phyloP scores from a whole-genome alignment of 208 protist genomes.

The Acanthamoeba quina region DNA sequence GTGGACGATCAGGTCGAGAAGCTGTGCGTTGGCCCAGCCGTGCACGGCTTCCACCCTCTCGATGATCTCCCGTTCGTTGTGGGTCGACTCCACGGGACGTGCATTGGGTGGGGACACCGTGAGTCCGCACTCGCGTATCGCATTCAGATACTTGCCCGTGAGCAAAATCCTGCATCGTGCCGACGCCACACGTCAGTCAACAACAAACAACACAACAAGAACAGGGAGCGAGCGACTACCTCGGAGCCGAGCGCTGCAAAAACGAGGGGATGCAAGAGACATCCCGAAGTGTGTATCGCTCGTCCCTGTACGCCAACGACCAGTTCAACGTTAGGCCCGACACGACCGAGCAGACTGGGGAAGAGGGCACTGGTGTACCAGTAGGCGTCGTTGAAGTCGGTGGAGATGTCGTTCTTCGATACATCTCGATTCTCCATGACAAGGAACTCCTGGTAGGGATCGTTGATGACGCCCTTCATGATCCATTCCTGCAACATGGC shows the following conservation, averaged over 20 bases:
- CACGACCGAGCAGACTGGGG: no score
- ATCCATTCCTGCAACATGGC: conserved; percentile 45
- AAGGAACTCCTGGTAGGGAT: conserved; percentile 37
- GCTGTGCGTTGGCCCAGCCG: conserved; percentile 25
- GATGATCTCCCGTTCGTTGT: conserved; percentile 43
- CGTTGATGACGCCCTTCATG: conserved; percentile 34
- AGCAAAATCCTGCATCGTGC: neutral
- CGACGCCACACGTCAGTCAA: neutral
- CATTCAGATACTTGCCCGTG: conserved; percentile 64
- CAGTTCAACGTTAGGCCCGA: no score
- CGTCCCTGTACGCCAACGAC: neutral
- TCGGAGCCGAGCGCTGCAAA: neutral
- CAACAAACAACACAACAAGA: no score
- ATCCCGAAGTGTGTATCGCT: conserved; percentile 46
- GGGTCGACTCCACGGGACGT: neutral
- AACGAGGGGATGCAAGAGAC: conserved; percentile 8
- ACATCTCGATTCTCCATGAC: conserved; percentile 43
- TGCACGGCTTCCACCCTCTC: conserved; percentile 32
- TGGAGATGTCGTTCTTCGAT: neutral
- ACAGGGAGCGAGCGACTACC: neutral
- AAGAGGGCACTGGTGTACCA: neutral
- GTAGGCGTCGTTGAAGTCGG: conserved; percentile 32
- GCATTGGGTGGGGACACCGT: neutral
- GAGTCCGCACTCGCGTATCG: conserved; percentile 41
- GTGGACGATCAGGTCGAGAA: conserved; percentile 29